phyloP scores from a whole-genome alignment of 306 rosid genomes.

The Gynostemma pentaphyllum region DNA sequence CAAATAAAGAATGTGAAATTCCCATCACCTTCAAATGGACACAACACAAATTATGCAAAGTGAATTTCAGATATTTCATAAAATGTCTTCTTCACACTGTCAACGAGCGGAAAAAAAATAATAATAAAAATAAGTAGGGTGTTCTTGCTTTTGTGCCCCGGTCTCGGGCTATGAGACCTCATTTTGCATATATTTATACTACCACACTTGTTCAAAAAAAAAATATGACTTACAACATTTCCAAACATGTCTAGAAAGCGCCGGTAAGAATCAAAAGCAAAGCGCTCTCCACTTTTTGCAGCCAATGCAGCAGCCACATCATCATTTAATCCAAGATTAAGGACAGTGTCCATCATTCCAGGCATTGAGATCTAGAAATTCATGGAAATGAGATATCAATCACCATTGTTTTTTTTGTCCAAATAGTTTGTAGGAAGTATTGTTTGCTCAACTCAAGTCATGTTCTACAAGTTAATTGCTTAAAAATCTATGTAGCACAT shows the following conservation, averaged over 20 bases:
- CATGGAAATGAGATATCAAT: constrained; percentile 1
- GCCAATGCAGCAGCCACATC: constrained; percentile 85
- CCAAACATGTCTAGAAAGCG: constrained; percentile 99
- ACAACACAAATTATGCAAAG: constrained; percentile 13
- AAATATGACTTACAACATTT: constrained; percentile 55
- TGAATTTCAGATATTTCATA: constrained; percentile 1
- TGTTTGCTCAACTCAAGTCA: not conserved
- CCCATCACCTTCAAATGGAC: constrained; percentile 55
- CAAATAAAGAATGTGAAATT: constrained; percentile 79
- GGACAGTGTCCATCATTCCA: constrained; percentile 99
- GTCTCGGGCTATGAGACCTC: too few species aligned
- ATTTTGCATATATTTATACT: too few species aligned
- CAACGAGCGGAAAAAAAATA: too few species aligned
- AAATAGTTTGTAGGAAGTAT: not conserved
- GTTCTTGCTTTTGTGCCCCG: too few species aligned
- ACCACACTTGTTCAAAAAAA: too few species aligned
- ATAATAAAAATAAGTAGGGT: not conserved
- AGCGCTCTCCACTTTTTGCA: constrained; percentile 87
- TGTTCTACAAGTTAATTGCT: not conserved
- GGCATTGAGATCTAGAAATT: constrained; percentile 81
- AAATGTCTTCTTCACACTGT: not conserved
- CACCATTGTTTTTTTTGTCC: not conserved
- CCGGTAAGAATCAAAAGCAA: constrained; percentile 84
- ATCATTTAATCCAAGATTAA: constrained; percentile 91
- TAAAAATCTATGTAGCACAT: too few species aligned